Evolutionary conservation across 257 asterid species (phyloP), one percentile per base, ranked within the genome.

Genomic region (Misopates orontium): DNA sequence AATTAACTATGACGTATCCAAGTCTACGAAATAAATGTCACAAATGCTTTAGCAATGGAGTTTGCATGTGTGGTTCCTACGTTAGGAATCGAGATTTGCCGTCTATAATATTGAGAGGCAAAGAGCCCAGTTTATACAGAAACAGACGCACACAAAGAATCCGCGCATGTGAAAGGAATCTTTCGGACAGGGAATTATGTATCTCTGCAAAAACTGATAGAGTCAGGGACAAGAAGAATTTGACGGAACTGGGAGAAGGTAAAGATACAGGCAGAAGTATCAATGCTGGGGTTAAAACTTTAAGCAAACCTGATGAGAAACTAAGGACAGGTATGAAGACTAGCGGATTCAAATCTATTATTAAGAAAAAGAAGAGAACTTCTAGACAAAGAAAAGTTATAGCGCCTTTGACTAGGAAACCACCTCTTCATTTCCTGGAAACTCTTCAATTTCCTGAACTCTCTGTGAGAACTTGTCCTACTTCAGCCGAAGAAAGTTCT

Each of bases 71-170:
- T 28, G 62, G 71, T 62, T 70, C 73, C 5, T 51, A 78, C 62
- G 12, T 50, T 53, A 71, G 80, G 44, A 78, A 74, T 67, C 80
- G 67, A 19, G 85, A 85, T 70, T 66, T 87, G 67, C 95, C 95
- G 67, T 83, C 95, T 53, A 82, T 83, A 49, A 82, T 79, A 66
- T 75, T 76, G 73, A 73, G 87, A 74, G 79, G 82, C 45, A 85
- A 81, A 71, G 89, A 80, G 69, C 85, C 86, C 20, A 85, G 84
- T 56, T 68, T 85, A 4, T 82, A 78, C 71, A 74, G 83, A 76
- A 85, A 89, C 51, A 89, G 92, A 61, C 81, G 84, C 75, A 85
- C 91, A 1, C 95, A 87, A 76, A 81, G 96, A 80, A 87, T 89
- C 62, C 94, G 73, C 66, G 94, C 95, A 14, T 85, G 86, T 63